These are phyloP conservation scores for Hyphodiscus sp. DNA, from an alignment of 2,329 filamentous ascomycete species.

Conservation along the genomic window DNA sequence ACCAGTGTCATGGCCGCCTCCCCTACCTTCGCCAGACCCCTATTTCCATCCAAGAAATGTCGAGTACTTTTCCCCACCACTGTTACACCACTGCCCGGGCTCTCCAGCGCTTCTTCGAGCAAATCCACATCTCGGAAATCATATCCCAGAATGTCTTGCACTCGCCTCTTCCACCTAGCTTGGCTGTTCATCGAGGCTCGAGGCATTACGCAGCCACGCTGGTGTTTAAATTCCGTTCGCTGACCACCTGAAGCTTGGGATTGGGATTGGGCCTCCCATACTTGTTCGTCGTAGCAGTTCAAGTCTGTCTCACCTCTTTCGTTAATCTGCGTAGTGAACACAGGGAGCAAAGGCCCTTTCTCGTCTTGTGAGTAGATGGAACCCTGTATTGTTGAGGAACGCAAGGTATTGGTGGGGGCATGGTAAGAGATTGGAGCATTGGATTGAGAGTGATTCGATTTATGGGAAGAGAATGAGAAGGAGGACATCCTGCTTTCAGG, in stretches of 20 bases:
- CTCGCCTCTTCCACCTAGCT: not conserved
- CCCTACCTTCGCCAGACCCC: slow-evolving; percentile 14
- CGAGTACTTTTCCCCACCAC: slow-evolving; percentile 10
- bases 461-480: too few species aligned
- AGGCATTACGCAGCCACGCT: not conserved
- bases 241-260: not conserved
- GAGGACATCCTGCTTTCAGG: too few species aligned
- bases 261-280: not conserved
- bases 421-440: too few species aligned
- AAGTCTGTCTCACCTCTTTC: too few species aligned
- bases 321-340: too few species aligned
- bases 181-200: not conserved
- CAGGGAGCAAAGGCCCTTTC: too few species aligned
- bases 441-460: too few species aligned
- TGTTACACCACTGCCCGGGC: slow-evolving; percentile 11
- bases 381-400: too few species aligned
- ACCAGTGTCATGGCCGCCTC: slow-evolving; percentile 14
- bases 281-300: not conserved
- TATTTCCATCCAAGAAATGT: slow-evolving; percentile 14
- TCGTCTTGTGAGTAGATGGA: too few species aligned
- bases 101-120: slow-evolving; percentile 21
- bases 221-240: not conserved
- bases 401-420: too few species aligned
- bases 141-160: slow-evolving; percentile 12
- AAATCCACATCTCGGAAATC: slow-evolving; percentile 15